A percentile compares a stretch with the other conserved stretches of the same genome.
These are phyloP conservation scores for Sordariomycetes sp. DNA, from an alignment of 2,329 filamentous ascomycete species.

Conservation along the genomic window DNA sequence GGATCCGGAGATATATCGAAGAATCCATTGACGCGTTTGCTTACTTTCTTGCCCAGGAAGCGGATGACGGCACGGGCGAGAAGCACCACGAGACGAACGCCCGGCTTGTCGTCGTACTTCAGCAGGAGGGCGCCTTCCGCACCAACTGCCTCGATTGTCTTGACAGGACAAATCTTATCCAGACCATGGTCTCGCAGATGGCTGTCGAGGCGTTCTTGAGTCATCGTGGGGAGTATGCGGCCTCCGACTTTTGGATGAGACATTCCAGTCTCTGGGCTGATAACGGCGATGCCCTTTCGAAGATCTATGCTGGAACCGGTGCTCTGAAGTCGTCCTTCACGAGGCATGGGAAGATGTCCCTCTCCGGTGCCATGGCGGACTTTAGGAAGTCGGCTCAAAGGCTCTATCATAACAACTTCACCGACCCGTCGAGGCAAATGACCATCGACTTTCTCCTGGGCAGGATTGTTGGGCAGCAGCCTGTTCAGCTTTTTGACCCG, in stretches of 20 bases:
- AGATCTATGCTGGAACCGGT: slow-evolving; percentile 93
- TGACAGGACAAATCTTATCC: slow-evolving; percentile 90
- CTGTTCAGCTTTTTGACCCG: slow-evolving; percentile 84
- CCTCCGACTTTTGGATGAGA: slow-evolving; percentile 78
- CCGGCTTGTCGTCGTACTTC: slow-evolving; percentile 59
- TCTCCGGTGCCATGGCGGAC: slow-evolving; percentile 90
- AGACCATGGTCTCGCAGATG: slow-evolving; percentile 92
- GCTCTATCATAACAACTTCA: slow-evolving; percentile 95
- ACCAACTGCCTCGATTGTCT: slow-evolving; percentile 96
- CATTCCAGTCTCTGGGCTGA: slow-evolving; percentile 95
- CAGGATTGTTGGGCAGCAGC: slow-evolving; percentile 68
- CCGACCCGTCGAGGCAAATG: slow-evolving; percentile 84
- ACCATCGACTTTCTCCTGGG: slow-evolving; percentile 92
- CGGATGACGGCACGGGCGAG: slow-evolving; percentile 38
- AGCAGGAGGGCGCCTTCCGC: slow-evolving; percentile 91
- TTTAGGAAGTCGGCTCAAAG: slow-evolving; percentile 88
- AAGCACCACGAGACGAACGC: slow-evolving; percentile 17
- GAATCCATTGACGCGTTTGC: slow-evolving; percentile 77
- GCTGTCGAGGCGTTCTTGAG: slow-evolving; percentile 74
- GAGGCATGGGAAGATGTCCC: slow-evolving; percentile 86
- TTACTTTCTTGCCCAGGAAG: slow-evolving; percentile 78
- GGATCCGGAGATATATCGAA: slow-evolving; percentile 70
- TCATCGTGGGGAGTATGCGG: slow-evolving; percentile 59
- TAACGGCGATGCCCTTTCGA: slow-evolving; percentile 87
- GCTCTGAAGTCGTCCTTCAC: slow-evolving; percentile 95